Evolutionary conservation across 441 rosid species (phyloP), one percentile per base, ranked within the genome.

Genomic region (Metrosideros polymorpha): DNA sequence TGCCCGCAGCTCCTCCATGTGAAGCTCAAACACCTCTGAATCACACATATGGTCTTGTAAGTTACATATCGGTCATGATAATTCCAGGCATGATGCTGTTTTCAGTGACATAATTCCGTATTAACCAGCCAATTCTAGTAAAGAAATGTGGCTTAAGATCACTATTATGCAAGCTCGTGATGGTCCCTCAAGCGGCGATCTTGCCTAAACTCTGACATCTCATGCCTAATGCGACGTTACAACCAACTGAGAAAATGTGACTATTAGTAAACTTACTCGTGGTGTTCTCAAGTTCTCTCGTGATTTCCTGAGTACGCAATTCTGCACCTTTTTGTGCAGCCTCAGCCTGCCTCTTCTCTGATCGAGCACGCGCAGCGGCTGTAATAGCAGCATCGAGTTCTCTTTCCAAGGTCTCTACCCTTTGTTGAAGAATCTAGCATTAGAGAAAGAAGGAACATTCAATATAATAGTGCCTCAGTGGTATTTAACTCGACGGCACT

Each of bases 231-330:
- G 4, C 8, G 3, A 71, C n/a, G 30, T 83, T 22, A 32, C 22
- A 27, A 83, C 6, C 14, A 3, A 82, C 51, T 49, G 55, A 85
- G 52, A 45, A 24, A 75, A 49, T 4, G 35, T 54, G 30, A 56
- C 12, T 56, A 7, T 50, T 56, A 50, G 15, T 27, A 10, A 45
- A 85, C 92, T 15, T 91, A 97, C 99, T 96, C 27, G 98, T 94
- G 86, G 99, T 98, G 94, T 95, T 96, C 90, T 98, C 98, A n/a
- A 98, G 98, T 92, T 96, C 98, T 88, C 86, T 95, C 0, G 95
- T 94, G 71, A 96, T 92, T 89, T 95, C 98, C 54, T 89, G 96
- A 9, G 96, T 93, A 66, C 92, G 96, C 89, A 90, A 88, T 79
- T 98, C 99, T 85, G 98, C 95, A 90, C 96, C 94, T 85, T 93